These are phyloP conservation scores for Heritiera littoralis DNA, from an alignment of 345 rosid genomes.

Conservation along the genomic window DNA sequence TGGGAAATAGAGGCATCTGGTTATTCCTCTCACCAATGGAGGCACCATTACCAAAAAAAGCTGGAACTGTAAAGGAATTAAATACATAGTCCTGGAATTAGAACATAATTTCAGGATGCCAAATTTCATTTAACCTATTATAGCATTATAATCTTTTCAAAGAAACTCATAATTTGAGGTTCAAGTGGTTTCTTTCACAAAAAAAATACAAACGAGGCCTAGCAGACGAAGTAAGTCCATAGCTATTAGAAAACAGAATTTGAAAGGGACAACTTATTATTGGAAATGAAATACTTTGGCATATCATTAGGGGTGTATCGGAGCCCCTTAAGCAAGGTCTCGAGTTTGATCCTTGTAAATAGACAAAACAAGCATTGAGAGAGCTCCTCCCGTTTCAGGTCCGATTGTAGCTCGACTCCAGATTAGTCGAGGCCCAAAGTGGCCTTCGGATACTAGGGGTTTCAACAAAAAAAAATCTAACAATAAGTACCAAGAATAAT, in stretches of 20 bases:
- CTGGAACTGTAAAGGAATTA: background rate
- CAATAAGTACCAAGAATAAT: conserved; percentile 19
- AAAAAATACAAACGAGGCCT: no score
- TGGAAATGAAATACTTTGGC: background rate
- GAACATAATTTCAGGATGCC: background rate
- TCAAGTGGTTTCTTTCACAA: no score
- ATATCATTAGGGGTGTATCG: background rate
- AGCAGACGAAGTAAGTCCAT: no score
- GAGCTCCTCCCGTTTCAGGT: no score
- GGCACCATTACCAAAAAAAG: background rate
- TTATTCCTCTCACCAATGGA: conserved; percentile 2
- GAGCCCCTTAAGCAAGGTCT: no score
- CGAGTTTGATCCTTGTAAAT: no score
- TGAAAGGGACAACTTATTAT: background rate
- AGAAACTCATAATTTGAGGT: no score
- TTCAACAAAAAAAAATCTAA: background rate
- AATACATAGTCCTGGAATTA: background rate
- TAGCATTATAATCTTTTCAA: background rate
- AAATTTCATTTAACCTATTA: background rate
- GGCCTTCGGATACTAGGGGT: no score
- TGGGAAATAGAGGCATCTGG: background rate
- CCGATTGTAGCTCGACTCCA: no score
- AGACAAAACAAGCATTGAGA: no score
- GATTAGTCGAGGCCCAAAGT: no score
- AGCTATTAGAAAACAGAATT: no score